Conservation (phyloP, 805 yeast species). For the Saturnispora quitensis region DNA sequence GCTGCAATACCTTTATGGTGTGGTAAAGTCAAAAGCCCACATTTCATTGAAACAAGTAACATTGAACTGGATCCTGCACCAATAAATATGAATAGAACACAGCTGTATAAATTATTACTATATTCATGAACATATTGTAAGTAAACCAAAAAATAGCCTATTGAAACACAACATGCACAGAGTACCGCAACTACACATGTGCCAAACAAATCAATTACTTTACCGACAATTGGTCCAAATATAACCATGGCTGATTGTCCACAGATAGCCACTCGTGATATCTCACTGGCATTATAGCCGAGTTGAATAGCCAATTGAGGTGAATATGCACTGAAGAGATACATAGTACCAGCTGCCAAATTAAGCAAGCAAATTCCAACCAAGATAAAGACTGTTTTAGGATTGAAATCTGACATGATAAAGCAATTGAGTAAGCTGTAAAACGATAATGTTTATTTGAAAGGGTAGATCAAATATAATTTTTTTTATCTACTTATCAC, state of each 20-base stretch:
- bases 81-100: conserved; percentile 41
- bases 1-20: conserved; percentile 64
- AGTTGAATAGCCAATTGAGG: conserved; percentile 62
- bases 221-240: conserved; percentile 62
- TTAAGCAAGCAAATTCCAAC: conserved; percentile 18
- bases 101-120: conserved; percentile 34
- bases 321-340: conserved; percentile 66
- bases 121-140: conserved; percentile 36
- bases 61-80: conserved; percentile 65
- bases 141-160: conserved; percentile 50
- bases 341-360: conserved; percentile 63
- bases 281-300: conserved; percentile 49
- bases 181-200: conserved; percentile 41
- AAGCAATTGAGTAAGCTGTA: background rate
- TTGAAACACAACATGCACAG: conserved; percentile 41
- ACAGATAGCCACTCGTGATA: conserved; percentile 54
- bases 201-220: conserved; percentile 53
- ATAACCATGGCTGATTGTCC: conserved; percentile 60
- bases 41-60: conserved; percentile 57
- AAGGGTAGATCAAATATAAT: background rate
- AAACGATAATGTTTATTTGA: background rate
- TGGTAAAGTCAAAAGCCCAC: conserved; percentile 66
- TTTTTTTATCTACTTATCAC: background rate
- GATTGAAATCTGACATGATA: background rate
- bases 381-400: conserved; percentile 15